Evolutionary conservation across 495 filamentous ascomycete genomes (phyloP), one percentile per base, ranked within the genome.

Genomic region (Trichocladium antarcticum): DNA sequence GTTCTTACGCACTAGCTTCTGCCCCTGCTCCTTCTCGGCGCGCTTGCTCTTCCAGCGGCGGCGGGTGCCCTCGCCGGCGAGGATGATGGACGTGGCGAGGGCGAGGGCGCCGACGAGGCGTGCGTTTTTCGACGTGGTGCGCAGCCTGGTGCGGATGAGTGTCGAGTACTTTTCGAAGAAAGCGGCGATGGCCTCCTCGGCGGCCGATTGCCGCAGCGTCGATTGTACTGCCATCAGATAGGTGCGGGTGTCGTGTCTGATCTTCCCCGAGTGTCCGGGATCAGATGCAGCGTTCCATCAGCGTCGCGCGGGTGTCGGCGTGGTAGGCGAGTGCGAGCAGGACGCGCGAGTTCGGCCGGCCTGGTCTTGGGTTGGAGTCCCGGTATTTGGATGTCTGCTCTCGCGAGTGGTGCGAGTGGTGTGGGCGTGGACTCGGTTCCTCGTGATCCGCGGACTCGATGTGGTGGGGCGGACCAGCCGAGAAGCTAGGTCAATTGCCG

Each of bases 1-100:
- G 66, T 99, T 99, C 36, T 86, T 81, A 39, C 93, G 82, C 34
- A 96, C 66, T 37, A 99, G 71, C 37, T 81, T 79, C 48, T 77
- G 75, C 7, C 87, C 89, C 49, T 82, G 79, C 45, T 89, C 87
- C 60, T 78, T 80, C 64, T 95, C 92, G 50, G 74, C 82, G 35
- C 75, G 78, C 48, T 78, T 72, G 46, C 71, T 74, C 39, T 74
- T 78, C 69, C 85, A 84, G 77, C 83, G 85, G 50, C 75, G 77
- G 54, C 81, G 81, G 35, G 80, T 78, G 47, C 85, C 87, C 70
- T 86, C 87, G 32, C 81, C 82, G 35, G 80, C 70, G 47, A 78
- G 72, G 57, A 94, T 75, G 57, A 97, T 87, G 37, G 84, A 82
- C 16, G 86, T 64, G 17, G 79, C 70, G 40, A 97, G 76, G 32